phyloP scores from a whole-genome alignment of 1,284 basidiomycete genomes.

The Golubevia pallescens region DNA sequence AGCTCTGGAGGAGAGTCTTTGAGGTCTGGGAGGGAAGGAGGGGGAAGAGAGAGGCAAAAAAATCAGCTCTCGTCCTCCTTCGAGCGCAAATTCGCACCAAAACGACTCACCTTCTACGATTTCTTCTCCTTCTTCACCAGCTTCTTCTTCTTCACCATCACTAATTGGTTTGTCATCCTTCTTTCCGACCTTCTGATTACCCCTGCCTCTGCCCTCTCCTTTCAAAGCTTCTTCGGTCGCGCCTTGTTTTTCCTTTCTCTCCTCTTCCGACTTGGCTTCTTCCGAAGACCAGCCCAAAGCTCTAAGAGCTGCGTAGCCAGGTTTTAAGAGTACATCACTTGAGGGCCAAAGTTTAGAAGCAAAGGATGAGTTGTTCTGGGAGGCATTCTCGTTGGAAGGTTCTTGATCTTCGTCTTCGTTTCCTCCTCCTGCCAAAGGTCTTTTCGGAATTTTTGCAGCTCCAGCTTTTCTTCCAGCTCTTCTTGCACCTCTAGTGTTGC shows the following conservation, averaged over 20 bases:
- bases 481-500: no score
- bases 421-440: no score
- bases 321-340: slow-evolving; percentile 27
- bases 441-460: no score
- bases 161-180: slow-evolving; percentile 6
- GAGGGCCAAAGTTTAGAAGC: slow-evolving; percentile 14
- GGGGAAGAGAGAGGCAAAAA: no score
- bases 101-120: no score
- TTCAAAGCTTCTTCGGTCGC: slow-evolving; percentile 35
- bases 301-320: slow-evolving; percentile 23
- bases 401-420: slow-evolving; percentile 12
- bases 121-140: slow-evolving; percentile 1
- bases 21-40: no score
- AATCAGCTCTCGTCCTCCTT: no score
- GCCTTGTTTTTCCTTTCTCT: slow-evolving; percentile 33
- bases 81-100: no score
- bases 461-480: no score
- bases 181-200: slow-evolving; percentile 8
- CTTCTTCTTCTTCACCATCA: slow-evolving; percentile 5
- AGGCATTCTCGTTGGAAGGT: not conserved
- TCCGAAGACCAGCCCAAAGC: slow-evolving; percentile 32
- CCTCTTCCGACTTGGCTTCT: slow-evolving; percentile 32
- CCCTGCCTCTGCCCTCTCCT: no score
- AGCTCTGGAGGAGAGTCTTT: slow-evolving; percentile 28
- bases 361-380: no score